These are phyloP conservation scores for Penicillium sp. DNA, from an alignment of 2,329 filamentous ascomycete species.

Conservation along the genomic window DNA sequence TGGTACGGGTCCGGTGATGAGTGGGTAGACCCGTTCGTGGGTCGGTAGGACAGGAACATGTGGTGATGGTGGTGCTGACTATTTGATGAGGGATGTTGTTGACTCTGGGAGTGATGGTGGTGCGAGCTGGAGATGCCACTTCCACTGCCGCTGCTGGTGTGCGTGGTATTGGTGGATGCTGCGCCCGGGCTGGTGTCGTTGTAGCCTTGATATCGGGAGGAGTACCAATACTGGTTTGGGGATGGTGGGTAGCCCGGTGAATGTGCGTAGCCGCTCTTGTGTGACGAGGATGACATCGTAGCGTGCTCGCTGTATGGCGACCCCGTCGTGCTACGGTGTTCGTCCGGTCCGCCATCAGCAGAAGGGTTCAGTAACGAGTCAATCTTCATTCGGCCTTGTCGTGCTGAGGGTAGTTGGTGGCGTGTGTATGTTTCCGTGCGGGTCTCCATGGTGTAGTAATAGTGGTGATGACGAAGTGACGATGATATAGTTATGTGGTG, in stretches of 20 bases:
- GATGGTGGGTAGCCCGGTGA: constrained; percentile 38
- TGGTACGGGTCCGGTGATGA: constrained; percentile 44
- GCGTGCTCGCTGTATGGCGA: constrained; percentile 27
- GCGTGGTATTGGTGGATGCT: constrained; percentile 24
- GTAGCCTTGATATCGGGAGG: constrained; percentile 24
- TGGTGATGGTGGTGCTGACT: constrained; percentile 33
- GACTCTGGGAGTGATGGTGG: constrained; percentile 8
- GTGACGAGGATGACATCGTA: constrained; percentile 20
- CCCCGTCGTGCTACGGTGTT: constrained; percentile 19
- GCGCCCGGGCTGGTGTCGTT: constrained; percentile 28
- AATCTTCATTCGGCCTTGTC: constrained; percentile 41
- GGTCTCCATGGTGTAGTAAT: constrained; percentile 18
- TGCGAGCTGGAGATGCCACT: constrained; percentile 21
- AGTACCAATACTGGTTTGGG: constrained; percentile 35
- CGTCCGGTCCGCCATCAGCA: constrained; percentile 11
- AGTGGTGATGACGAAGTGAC: not conserved
- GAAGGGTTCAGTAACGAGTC: constrained; percentile 38
- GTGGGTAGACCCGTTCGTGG: constrained; percentile 31
- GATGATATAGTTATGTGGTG: not conserved
- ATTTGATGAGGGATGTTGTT: not conserved
- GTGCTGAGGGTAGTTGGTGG: constrained; percentile 27
- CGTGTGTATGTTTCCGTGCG: constrained; percentile 23
- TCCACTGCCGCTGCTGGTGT: constrained; percentile 15
- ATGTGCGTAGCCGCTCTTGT: constrained; percentile 25
- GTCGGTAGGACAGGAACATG: constrained; percentile 34